Evolutionary conservation across 2,329 filamentous ascomycete species (phyloP).

Genomic region (Paecilomyces formosus): DNA sequence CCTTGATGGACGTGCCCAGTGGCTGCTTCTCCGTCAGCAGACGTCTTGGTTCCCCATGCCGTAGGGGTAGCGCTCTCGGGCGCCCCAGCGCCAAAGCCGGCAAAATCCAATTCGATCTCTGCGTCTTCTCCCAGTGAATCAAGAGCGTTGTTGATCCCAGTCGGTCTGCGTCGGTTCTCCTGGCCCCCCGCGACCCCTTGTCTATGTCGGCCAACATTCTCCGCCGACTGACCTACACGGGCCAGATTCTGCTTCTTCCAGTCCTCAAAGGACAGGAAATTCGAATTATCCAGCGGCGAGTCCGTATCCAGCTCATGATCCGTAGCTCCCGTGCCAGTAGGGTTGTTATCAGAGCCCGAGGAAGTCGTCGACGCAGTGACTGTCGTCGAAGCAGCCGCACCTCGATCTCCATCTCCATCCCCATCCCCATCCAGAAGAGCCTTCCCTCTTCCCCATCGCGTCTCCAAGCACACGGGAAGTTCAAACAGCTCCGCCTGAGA

Average conservation of each 20-base stretch:
- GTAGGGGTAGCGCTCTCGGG: conserved; percentile 27
- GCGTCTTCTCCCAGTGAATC: conserved; percentile 79
- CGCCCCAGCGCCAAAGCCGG: conserved; percentile 49
- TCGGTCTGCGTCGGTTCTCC: conserved; percentile 41
- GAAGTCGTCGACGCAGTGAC: conserved; percentile 2
- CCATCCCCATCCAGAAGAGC: conserved; percentile 3
- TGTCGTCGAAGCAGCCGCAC: not conserved
- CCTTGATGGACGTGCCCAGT: conserved; percentile 12
- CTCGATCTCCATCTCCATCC: not conserved
- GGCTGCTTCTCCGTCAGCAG: conserved; percentile 24
- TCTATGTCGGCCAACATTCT: conserved; percentile 54
- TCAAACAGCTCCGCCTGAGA: conserved; percentile 13
- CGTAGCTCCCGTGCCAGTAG: conserved; percentile 9
- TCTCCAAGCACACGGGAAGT: conserved; percentile 19
- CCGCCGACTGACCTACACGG: conserved; percentile 71
- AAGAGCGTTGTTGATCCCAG: conserved; percentile 59
- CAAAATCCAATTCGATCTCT: conserved; percentile 72
- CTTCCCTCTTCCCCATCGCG: conserved; percentile 9
- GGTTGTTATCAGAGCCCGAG: conserved; percentile 1
- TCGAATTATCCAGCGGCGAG: conserved; percentile 62
- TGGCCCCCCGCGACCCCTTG: conserved; percentile 42
- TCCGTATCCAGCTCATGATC: conserved; percentile 52
- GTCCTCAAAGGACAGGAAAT: conserved; percentile 95
- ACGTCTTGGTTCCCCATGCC: conserved; percentile 19
- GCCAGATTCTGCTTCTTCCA: conserved; percentile 94